Percentiles rank a stretch among this genome's conserved stretches.
These are phyloP conservation scores for Nitzschia inconspicua DNA, from an alignment of 108 stramenopile genomes.

Conservation along the genomic window DNA sequence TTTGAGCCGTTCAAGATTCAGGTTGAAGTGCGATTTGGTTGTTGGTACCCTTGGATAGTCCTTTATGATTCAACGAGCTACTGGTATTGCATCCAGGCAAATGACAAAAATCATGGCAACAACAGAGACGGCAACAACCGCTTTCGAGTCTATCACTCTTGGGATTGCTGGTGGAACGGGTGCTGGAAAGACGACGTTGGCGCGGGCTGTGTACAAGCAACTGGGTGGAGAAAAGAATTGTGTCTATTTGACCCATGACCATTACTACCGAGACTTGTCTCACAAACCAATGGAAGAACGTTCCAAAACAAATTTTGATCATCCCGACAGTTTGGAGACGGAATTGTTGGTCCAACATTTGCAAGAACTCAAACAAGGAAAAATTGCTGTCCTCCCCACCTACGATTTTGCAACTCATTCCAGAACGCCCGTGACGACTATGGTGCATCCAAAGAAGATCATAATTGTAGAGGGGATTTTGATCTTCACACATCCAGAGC, in stretches of 20 bases:
- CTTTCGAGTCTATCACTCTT: slow-evolving; percentile 51
- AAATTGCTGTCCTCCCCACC: slow-evolving; percentile 71
- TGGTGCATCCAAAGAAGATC: slow-evolving; percentile 57
- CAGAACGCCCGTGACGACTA: slow-evolving; percentile 54
- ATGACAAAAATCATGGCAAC: slow-evolving; percentile 15
- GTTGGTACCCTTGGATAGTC: no score
- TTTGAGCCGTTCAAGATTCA: no score
- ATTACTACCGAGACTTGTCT: slow-evolving; percentile 71
- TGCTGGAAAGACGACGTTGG: slow-evolving; percentile 84
- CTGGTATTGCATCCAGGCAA: no score
- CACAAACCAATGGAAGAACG: slow-evolving; percentile 78
- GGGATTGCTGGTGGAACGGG: slow-evolving; percentile 84
- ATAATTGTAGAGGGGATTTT: slow-evolving; percentile 93
- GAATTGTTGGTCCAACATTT: slow-evolving; percentile 81
- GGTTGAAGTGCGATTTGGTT: no score
- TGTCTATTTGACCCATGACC: slow-evolving; percentile 71
- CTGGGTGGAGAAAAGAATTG: slow-evolving; percentile 74
- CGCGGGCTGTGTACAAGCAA: slow-evolving; percentile 59
- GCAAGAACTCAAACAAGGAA: slow-evolving; percentile 58
- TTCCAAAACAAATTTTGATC: slow-evolving; percentile 88
- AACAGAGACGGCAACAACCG: no score
- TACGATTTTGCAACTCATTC: slow-evolving; percentile 91
- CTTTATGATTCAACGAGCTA: no score
- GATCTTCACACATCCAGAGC: slow-evolving; percentile 72
- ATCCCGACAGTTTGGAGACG: slow-evolving; percentile 93